phyloP scores from a whole-genome alignment of 2,329 filamentous ascomycete genomes.

The Ceratocystiopsis minuta region DNA sequence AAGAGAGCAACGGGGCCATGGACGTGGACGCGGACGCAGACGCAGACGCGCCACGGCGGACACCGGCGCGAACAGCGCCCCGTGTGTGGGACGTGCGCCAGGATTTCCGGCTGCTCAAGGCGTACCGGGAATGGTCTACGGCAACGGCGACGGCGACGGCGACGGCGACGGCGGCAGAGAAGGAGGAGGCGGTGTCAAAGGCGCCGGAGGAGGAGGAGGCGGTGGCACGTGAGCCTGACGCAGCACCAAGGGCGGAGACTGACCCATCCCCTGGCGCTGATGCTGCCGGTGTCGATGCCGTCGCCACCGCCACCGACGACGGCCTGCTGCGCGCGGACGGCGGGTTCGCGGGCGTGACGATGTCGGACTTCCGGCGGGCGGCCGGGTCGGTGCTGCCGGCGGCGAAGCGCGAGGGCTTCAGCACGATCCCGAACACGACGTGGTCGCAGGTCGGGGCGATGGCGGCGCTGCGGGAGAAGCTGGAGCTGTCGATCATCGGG shows the following conservation, averaged over 20 bases:
- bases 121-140: neutral
- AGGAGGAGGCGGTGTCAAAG: constrained; percentile 8
- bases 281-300: too few relatives aligned
- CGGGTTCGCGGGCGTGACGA: constrained; percentile 15
- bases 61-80: neutral
- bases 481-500: constrained; percentile 72
- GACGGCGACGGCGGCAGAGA: constrained; percentile 8
- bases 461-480: constrained; percentile 56
- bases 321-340: too few relatives aligned
- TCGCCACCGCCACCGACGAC: too few relatives aligned
- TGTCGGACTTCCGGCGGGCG: constrained; percentile 53
- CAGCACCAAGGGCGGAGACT: too few relatives aligned
- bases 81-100: neutral
- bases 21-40: neutral
- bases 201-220: constrained; percentile 6
- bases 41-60: neutral
- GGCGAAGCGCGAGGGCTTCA: constrained; percentile 83
- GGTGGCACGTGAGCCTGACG: constrained; percentile 3
- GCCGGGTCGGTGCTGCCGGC: constrained; percentile 62
- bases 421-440: constrained; percentile 79
- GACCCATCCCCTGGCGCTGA: too few relatives aligned
- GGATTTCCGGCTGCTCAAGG: constrained; percentile 4
- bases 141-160: neutral
- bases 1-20: too few relatives aligned
- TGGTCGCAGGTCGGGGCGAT: constrained; percentile 88